phyloP scores from a whole-genome alignment of 441 rosid genomes.

The Daphne laureola region DNA sequence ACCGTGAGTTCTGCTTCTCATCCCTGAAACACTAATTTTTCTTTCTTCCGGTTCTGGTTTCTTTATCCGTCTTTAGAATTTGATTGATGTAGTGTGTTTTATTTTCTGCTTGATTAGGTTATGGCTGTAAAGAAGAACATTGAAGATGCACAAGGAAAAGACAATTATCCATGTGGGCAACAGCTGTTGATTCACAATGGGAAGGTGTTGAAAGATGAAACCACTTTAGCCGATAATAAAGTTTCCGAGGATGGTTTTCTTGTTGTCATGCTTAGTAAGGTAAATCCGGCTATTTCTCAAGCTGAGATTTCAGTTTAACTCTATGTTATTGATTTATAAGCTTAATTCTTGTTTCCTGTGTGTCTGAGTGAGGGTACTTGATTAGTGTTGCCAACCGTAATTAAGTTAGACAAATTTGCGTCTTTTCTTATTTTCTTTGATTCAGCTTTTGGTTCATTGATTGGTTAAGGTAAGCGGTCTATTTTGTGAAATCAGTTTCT shows the following conservation, averaged over 20 bases:
- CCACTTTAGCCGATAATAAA: conserved; percentile 69
- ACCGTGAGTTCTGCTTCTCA: conserved; percentile 44
- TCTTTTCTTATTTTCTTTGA: too few relatives aligned
- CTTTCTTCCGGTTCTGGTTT: not conserved
- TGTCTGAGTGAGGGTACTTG: too few relatives aligned
- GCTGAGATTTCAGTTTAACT: too few relatives aligned
- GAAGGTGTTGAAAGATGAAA: conserved; percentile 94
- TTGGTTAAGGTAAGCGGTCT: too few relatives aligned
- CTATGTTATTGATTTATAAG: too few relatives aligned
- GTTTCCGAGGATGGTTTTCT: conserved; percentile 94
- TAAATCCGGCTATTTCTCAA: conserved; percentile 10
- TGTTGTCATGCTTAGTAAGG: conserved; percentile 99
- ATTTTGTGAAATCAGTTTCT: too few relatives aligned
- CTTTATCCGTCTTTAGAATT: not conserved
- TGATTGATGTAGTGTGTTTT: not conserved
- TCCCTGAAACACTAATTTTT: too few relatives aligned
- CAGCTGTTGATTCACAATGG: conserved; percentile 94
- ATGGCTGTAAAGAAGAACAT: conserved; percentile 98
- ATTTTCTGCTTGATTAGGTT: conserved; percentile 29
- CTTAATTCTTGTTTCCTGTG: too few relatives aligned
- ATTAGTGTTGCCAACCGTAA: too few relatives aligned
- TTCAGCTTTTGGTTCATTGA: too few relatives aligned
- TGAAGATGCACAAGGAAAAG: conserved; percentile 95
- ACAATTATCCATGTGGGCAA: conserved; percentile 94
- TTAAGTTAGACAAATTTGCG: too few relatives aligned